These are phyloP conservation scores for Rhodotorula babjevae DNA, from an alignment of 768 basidiomycete genomes.

Conservation along the genomic window DNA sequence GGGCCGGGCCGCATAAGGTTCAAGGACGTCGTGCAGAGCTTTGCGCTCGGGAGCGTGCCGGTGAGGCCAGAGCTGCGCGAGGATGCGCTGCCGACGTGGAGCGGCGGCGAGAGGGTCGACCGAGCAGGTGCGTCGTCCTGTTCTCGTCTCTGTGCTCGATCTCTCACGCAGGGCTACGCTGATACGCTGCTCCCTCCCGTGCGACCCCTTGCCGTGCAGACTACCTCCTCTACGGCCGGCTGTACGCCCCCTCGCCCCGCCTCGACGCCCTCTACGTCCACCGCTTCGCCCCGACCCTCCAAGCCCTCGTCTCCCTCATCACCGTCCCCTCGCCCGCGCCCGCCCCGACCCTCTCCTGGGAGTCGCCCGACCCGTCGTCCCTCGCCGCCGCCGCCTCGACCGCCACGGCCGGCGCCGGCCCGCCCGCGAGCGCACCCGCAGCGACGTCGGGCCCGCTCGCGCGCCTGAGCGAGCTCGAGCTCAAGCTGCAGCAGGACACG, in stretches of 20 bases:
- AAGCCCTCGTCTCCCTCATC: constrained; percentile 77
- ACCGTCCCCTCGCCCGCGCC: constrained; percentile 54
- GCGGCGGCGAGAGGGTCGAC: constrained; percentile 72
- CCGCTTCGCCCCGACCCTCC: constrained; percentile 69
- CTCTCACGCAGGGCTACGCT: no score
- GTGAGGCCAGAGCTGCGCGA: constrained; percentile 69
- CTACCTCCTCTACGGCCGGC: constrained; percentile 85
- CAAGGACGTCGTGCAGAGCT: constrained; percentile 84
- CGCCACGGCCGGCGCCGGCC: constrained; percentile 42
- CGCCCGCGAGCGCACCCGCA: constrained; percentile 47
- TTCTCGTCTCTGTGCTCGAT: no score
- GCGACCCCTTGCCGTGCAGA: constrained; percentile 55
- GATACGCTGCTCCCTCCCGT: no score
- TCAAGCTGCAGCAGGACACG: constrained; percentile 84
- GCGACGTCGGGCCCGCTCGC: constrained; percentile 51
- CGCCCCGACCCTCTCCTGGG: constrained; percentile 27
- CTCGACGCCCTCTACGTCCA: constrained; percentile 86
- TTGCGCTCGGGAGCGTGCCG: constrained; percentile 76
- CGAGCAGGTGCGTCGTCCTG: constrained; percentile 59
- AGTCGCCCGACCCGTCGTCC: constrained; percentile 46
- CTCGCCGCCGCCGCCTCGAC: constrained; percentile 49
- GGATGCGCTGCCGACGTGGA: constrained; percentile 60
- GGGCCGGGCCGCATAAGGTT: constrained; percentile 68
- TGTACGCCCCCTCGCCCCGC: constrained; percentile 81
- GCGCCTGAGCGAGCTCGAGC: constrained; percentile 55